Base-by-base conservation (phyloP, 2,329 filamentous ascomycete genomes). In the Ploettnerulaceae sp. region DNA sequence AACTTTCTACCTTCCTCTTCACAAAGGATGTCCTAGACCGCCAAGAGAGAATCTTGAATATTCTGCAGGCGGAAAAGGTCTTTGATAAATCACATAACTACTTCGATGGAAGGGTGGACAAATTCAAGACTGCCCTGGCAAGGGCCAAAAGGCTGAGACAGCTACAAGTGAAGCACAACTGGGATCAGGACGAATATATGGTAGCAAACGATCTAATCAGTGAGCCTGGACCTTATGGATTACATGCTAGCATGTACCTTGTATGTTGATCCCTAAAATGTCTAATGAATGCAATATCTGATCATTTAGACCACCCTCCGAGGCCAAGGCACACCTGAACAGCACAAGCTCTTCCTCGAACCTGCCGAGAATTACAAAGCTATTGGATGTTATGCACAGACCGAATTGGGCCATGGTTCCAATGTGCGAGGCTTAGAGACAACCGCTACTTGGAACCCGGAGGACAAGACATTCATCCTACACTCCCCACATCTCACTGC, bases 71-170 rank as follows among this genome's bases (percentile, higher is more conserved):
- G 0, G 83, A 90, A 48, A 76, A 78, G 42, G 74, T 88, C 47
- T 89, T 90, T 56, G 82, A 89, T 67, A 90, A 89, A 69, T 80
- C 80, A 3, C 80, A 84, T 54, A 88, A 89, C 63, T 87, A 88
- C 67, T 86, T 86, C 64, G 74, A 79, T 55, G 84, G 84, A 32
- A 72, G 86, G 34, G 73, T 78, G 20, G 82, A 86, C 52, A 75
- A 81, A 38, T 81, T 89, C 59, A 77, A 86, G 61, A 77, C 76
- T 25, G 77, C 86, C 1, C 71, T 91, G 45, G 84, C 79, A 5
- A 73, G 84, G 49, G 84, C 74, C 36, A 90, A 90, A 74, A 75
- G 76, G 40, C 67, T 90, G 57, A 76, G 80, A 45, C 79, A 84
- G 58, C 69, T 91, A 48, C 72, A 76, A 22, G 73, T 77, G 44